These are phyloP conservation scores for Inosperma sp. DNA, from an alignment of 768 basidiomycete genomes.

Conservation along the genomic window DNA sequence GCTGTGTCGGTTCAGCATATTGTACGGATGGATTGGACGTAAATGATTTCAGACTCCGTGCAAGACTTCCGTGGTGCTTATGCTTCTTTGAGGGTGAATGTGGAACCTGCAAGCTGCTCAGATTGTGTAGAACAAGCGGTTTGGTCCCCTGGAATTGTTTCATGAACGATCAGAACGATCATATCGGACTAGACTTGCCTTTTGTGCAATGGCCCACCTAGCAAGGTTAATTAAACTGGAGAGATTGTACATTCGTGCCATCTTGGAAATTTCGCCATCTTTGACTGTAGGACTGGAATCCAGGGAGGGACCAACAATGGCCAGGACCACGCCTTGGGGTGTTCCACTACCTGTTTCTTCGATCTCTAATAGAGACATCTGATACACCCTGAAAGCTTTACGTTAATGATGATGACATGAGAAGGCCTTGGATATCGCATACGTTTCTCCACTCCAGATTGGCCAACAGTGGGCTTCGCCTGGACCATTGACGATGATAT, in stretches of 20 bases:
- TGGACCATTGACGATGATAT: slow-evolving; percentile 52
- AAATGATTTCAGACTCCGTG: slow-evolving; percentile 60
- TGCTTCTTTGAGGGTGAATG: slow-evolving; percentile 46
- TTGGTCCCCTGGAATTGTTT: slow-evolving; percentile 42
- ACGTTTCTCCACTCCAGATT: slow-evolving; percentile 81
- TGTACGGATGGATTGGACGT: slow-evolving; percentile 37
- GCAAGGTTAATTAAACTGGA: slow-evolving; percentile 70
- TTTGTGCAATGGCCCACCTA: slow-evolving; percentile 66
- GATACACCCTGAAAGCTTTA: slow-evolving; percentile 52
- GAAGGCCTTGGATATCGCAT: slow-evolving; percentile 18
- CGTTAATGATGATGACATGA: neutral
- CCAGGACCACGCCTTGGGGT: slow-evolving; percentile 73
- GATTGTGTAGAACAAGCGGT: slow-evolving; percentile 56
- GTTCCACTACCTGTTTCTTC: slow-evolving; percentile 47
- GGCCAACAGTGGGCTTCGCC: slow-evolving; percentile 62
- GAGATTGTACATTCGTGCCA: slow-evolving; percentile 80
- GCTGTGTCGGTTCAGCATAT: slow-evolving; percentile 11
- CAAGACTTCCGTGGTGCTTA: slow-evolving; percentile 52
- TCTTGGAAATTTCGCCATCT: slow-evolving; percentile 52
- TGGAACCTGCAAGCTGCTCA: slow-evolving; percentile 48
- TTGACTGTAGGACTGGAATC: slow-evolving; percentile 39
- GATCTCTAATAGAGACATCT: slow-evolving; percentile 71
- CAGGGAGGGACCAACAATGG: slow-evolving; percentile 62
- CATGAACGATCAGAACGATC: neutral
- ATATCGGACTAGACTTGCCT: slow-evolving; percentile 36